Evolutionary conservation across 2,329 filamentous ascomycete species (phyloP), one percentile per base, ranked within the genome.

Genomic region (Phaeosphaeria sp.): DNA sequence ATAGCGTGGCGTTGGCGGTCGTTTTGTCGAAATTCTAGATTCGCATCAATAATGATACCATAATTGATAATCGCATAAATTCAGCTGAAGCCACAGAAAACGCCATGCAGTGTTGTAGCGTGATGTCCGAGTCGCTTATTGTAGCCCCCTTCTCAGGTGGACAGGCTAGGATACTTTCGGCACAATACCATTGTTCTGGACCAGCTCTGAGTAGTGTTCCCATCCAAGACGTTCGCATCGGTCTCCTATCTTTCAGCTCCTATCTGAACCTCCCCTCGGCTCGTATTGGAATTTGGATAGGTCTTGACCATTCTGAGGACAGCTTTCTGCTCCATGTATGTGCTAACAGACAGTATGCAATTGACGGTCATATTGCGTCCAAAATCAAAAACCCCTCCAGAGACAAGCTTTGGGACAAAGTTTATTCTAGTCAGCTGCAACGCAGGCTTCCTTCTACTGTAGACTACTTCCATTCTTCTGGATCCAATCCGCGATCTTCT

Each of bases 401-500:
- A 43, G 7, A 44, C 21, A 22, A 44, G 18, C 42, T 13, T 21
- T 44, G 4, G 18, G 6, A 2, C 3, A 44, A 21, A 22, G 21
- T 3, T 44, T 44, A 20, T 17, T 7, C 18, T 21, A 11, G 4
- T 22, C 11, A 44, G 42, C n/a, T 13, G 21, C 42, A 10, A 22
- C 3, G 10, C 42, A 21, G 18, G 11, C 42, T 13, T 6, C n/a
- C 42, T 21, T n/a, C 22, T 46, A 13, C 21, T 9, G 11, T 18
- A 25, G 20, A 25, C 22, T 25, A 17, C 21, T 46, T n/a, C 22
- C 44, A 25, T 46, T 46, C 10, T 27, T 27, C 21, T 46, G 44
- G 44, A 76, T 70, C 72, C 72, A 76, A 23, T 50, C 52, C 18
- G 54, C 58, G 21, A 77, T 69, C 2, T 66, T 59, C 52, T 70